Evolutionary conservation across 495 filamentous ascomycete species (phyloP).

Genomic region (Penicillium mononematosum): DNA sequence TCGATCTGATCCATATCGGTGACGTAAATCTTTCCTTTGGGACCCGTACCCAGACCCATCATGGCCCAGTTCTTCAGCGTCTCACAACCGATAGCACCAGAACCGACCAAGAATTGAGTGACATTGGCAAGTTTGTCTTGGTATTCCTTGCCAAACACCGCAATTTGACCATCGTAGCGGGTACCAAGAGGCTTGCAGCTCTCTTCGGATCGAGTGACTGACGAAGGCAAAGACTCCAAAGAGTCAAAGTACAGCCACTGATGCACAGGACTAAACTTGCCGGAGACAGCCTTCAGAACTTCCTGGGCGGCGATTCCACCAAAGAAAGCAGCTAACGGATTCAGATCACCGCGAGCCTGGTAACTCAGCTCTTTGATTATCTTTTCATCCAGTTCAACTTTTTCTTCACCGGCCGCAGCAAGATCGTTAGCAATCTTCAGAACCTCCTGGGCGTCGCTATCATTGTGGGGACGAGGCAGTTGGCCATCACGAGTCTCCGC

Average conservation of each 20-base stretch:
- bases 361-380: constrained; percentile 90
- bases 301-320: constrained; percentile 95
- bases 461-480: constrained; percentile 79
- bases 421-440: constrained; percentile 69
- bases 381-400: constrained; percentile 87
- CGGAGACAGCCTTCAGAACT: constrained; percentile 93
- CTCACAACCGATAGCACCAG: constrained; percentile 97
- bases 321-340: constrained; percentile 90
- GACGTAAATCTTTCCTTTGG: constrained; percentile 81
- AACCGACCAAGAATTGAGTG: constrained; percentile 91
- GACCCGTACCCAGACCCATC: constrained; percentile 90
- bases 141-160: constrained; percentile 89
- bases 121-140: constrained; percentile 90
- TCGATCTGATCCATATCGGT: constrained; percentile 99
- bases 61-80: constrained; percentile 99
- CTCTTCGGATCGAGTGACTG: constrained; percentile 73
- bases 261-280: constrained; percentile 90
- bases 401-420: constrained; percentile 61
- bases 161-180: constrained; percentile 96
- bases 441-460: constrained; percentile 77
- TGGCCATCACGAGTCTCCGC: constrained; percentile 62
- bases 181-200: constrained; percentile 76
- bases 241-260: constrained; percentile 98
- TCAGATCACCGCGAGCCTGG: constrained; percentile 91
- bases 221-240: constrained; percentile 84